Evolutionary conservation across 176 grass and related monocot genomes (phyloP).

Genomic region (Melocanna baccifera): DNA sequence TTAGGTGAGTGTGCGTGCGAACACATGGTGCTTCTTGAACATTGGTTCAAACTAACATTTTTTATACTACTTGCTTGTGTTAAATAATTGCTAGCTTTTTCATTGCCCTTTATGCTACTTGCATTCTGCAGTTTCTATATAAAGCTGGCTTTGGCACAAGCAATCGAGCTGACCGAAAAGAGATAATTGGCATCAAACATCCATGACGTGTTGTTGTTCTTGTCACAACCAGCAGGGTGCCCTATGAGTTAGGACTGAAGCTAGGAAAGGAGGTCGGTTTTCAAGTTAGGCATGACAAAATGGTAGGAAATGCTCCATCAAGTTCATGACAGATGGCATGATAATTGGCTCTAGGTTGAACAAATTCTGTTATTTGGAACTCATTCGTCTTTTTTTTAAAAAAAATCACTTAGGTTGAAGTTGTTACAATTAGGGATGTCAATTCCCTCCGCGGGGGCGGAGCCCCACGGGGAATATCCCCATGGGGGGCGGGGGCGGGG

Average conservation of each 20-base stretch:
- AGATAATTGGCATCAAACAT: constrained; percentile 90
- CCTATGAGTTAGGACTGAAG: constrained; percentile 78
- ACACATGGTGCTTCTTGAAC: constrained; percentile 36
- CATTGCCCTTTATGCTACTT: not conserved
- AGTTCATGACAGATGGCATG: constrained; percentile 99
- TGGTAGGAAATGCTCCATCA: constrained; percentile 87
- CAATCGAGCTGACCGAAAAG: constrained; percentile 66
- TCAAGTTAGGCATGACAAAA: constrained; percentile 95
- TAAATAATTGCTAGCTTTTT: not conserved
- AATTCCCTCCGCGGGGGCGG: no score
- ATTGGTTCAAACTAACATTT: constrained; percentile 14
- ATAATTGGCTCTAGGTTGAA: constrained; percentile 66
- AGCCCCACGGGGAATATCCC: no score
- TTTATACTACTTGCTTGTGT: constrained; percentile 13
- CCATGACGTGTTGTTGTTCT: constrained; percentile 91
- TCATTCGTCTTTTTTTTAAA: not conserved
- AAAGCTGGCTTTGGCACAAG: constrained; percentile 95
- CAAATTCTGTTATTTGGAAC: not conserved
- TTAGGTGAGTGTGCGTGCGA: constrained; percentile 56
- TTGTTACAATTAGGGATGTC: constrained; percentile 91
- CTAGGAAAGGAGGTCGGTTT: constrained; percentile 92
- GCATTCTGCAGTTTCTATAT: constrained; percentile 76
- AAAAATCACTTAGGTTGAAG: constrained; percentile 75
- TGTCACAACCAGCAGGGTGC: constrained; percentile 82
- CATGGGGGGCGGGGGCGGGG: no score